Conservation (phyloP, 2,329 filamentous ascomycete genomes). For the Colletotrichum chrysophilum region DNA sequence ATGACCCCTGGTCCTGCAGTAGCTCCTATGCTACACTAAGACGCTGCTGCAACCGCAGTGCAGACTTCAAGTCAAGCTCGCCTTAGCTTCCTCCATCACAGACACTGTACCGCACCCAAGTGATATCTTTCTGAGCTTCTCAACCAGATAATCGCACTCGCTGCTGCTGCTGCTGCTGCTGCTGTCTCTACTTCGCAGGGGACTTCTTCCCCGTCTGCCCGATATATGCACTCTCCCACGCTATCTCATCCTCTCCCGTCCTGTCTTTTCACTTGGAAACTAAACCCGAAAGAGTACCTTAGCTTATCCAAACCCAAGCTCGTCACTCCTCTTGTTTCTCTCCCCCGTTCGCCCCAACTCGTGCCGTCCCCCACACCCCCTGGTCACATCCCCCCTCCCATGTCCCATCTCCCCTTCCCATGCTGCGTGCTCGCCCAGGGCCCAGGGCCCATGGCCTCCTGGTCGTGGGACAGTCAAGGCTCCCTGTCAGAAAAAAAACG, state of each 20-base stretch:
- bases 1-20: neutral
- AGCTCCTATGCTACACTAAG: neutral
- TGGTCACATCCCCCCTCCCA: constrained; percentile 22
- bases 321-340: constrained; percentile 3
- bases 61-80: neutral
- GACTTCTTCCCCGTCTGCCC: constrained; percentile 1
- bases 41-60: constrained; percentile 17
- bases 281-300: neutral
- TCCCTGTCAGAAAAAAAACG: constrained; percentile 22
- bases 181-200: neutral
- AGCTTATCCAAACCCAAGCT: neutral
- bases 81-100: neutral
- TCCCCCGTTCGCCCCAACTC: constrained; percentile 19
- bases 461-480: constrained; percentile 14
- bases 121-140: neutral
- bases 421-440: constrained; percentile 26
- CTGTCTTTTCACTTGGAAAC: neutral
- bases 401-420: constrained; percentile 31
- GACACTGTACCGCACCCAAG: neutral
- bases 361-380: constrained; percentile 9
- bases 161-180: neutral
- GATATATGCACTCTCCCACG: neutral
- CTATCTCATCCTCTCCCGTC: neutral
- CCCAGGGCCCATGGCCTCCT: constrained; percentile 13
- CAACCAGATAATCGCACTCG: neutral